A percentile compares a stretch with the other conserved stretches of the same genome.
phyloP scores from a whole-genome alignment of 805 yeast genomes.

The Maudiozyma barnettii region DNA sequence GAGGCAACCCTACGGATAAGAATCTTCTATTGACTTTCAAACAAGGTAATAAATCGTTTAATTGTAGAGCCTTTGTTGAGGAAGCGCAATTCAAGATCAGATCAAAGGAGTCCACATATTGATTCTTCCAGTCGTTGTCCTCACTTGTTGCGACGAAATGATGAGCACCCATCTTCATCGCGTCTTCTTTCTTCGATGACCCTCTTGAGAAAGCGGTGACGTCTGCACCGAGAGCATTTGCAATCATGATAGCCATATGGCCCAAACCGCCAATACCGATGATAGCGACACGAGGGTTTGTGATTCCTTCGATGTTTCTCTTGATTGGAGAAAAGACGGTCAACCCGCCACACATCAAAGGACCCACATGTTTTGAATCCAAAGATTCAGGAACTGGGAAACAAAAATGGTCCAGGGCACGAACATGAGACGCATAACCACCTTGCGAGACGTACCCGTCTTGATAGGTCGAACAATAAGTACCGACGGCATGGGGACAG shows the following conservation, averaged over 20 bases:
- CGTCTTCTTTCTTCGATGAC: neutral
- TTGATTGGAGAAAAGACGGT: slow-evolving; percentile 3
- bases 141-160: slow-evolving; percentile 1
- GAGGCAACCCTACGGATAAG: slow-evolving; percentile 2
- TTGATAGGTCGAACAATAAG: slow-evolving; percentile 31
- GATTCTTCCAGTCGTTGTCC: neutral
- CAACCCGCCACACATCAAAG: slow-evolving; percentile 3
- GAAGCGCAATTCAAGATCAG: slow-evolving; percentile 2
- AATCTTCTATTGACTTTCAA: slow-evolving; percentile 1
- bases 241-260: slow-evolving; percentile 4
- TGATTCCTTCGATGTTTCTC: neutral
- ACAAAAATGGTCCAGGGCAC: slow-evolving; percentile 2
- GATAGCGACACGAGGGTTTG: neutral
- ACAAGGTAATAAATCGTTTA: slow-evolving; percentile 1
- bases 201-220: slow-evolving; percentile 2
- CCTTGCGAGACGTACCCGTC: slow-evolving; percentile 3
- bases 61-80: neutral
- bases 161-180: slow-evolving; percentile 2
- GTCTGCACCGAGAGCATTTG: slow-evolving; percentile 1
- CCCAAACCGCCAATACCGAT: slow-evolving; percentile 4
- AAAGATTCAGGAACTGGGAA: slow-evolving; percentile 1
- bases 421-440: slow-evolving; percentile 4
- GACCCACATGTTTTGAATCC: slow-evolving; percentile 1
- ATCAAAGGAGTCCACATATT: slow-evolving; percentile 1
- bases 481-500: slow-evolving; percentile 40